These are phyloP conservation scores for Aphanomyces stellatus DNA, from an alignment of 352 stramenopile species.

Conservation along the genomic window DNA sequence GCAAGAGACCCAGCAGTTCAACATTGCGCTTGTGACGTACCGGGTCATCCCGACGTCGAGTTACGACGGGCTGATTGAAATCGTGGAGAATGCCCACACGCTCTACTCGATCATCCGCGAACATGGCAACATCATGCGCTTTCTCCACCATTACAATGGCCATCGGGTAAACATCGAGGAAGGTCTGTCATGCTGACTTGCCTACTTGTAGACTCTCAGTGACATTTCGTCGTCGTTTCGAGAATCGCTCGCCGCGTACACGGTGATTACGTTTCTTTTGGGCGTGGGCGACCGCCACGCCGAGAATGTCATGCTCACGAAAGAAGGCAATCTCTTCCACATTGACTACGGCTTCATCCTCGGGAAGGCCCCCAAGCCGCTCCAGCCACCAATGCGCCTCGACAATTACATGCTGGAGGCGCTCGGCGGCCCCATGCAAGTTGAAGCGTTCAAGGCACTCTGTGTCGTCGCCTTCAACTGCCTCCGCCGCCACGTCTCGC, in stretches of 20 bases:
- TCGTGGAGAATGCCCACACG: conserved; percentile 79
- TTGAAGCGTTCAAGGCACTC: conserved; percentile 82
- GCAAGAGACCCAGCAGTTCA: conserved; percentile 55
- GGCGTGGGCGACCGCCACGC: conserved; percentile 97
- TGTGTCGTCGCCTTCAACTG: conserved; percentile 84
- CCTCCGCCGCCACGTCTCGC: conserved; percentile 69
- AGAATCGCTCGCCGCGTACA: conserved; percentile 96
- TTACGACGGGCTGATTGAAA: conserved; percentile 80
- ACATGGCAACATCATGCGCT: conserved; percentile 76
- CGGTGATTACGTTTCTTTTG: conserved; percentile 99
- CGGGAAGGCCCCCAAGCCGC: conserved; percentile 96
- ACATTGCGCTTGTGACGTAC: conserved; percentile 79
- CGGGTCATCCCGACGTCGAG: conserved; percentile 76
- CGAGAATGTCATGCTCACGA: conserved; percentile 98
- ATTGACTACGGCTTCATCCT: conserved; percentile 99
- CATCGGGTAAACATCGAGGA: conserved; percentile 41
- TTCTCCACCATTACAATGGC: conserved; percentile 78
- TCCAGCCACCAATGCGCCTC: conserved; percentile 96
- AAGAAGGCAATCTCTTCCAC: conserved; percentile 97
- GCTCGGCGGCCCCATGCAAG: conserved; percentile 70
- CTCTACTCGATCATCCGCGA: conserved; percentile 81
- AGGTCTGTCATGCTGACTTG: too few species aligned
- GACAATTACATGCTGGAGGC: conserved; percentile 89
- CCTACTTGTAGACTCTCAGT: conserved; percentile 37
- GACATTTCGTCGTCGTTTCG: conserved; percentile 79